Base-by-base conservation (phyloP, 768 basidiomycete genomes). In the Lactarius hengduanensis region DNA sequence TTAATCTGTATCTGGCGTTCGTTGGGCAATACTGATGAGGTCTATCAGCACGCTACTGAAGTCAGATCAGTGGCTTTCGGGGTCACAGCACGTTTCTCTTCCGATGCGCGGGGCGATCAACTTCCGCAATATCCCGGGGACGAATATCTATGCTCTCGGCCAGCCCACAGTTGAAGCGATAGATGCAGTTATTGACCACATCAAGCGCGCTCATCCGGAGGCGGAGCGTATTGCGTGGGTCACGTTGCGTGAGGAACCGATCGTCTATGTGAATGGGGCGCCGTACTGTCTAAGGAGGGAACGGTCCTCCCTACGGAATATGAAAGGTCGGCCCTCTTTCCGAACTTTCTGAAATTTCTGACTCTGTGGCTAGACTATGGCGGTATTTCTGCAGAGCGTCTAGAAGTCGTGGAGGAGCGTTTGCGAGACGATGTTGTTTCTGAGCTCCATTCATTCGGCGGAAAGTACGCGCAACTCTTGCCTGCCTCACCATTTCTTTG, bases 61-160 rank as follows among this genome's bases (percentile, higher is more conserved):
- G 79, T 96, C 94, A 3, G 95, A 98, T 75, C 90, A 91, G 75
- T 98, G 95, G 95, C 77, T 88, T 13, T 83, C 84, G 28, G 86
- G 92, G 74, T 90, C 88, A 53, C 80, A 86, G 64, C 82, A 81
- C 57, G 85, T 90, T 50, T 81, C 84, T 57, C 76, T 85, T 56
- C 87, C 84, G 45, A 84, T 98, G 58, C 88, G 93, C 2, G 97
- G 97, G n/a, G 94, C 92, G 2, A 91, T 92, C 77, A 97, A 97
- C 73, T 98, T 97, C 81, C 86, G 97, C 61, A 89, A 89, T 63
- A 85, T 97, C 45, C 86, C 89, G 0, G 82, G 81, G 6, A 90
- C 89, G 26, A 86, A 88, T 55, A 89, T 98, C 38, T 99, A 93
- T 69, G 95, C 94, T 0, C 86, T 97, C 34, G 95, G 94, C 0